Percentiles rank a stretch among this genome's conserved stretches.
phyloP scores from a whole-genome alignment of 2,329 filamentous ascomycete genomes.

The Rosellinia necatrix region DNA sequence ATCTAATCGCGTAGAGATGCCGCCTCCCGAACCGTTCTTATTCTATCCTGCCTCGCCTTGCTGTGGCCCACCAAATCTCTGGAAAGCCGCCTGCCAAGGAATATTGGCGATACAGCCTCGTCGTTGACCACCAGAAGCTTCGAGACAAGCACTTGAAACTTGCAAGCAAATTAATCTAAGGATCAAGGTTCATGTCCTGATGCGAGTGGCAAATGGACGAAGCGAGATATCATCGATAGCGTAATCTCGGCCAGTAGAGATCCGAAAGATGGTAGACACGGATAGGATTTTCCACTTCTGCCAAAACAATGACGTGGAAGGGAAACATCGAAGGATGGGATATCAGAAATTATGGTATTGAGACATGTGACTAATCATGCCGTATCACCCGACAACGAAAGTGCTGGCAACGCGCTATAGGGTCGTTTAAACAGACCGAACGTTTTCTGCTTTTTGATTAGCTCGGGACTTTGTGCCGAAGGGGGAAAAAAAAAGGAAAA shows the following conservation, averaged over 20 bases:
- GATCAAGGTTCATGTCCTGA: neutral
- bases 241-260: neutral
- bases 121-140: constrained; percentile 9
- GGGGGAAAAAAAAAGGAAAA: constrained; percentile 1
- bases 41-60: too few relatives aligned
- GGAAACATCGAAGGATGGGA: neutral
- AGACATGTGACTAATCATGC: constrained; percentile 21
- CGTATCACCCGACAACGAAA: constrained; percentile 22
- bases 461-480: constrained; percentile 14
- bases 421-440: constrained; percentile 14
- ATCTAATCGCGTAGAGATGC: constrained; percentile 12
- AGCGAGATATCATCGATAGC: neutral
- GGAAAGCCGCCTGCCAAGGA: constrained; percentile 10
- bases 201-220: constrained; percentile 15
- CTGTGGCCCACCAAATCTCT: neutral
- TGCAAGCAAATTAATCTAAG: neutral
- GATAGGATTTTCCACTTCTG: constrained; percentile 22
- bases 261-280: neutral
- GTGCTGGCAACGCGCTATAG: constrained; percentile 24
- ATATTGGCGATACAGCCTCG: constrained; percentile 13
- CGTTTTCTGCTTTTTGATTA: constrained; percentile 9
- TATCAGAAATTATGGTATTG: neutral
- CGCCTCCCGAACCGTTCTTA: neutral
- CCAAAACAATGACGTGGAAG: constrained; percentile 19
- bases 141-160: constrained; percentile 6